A percentile compares a stretch with the other conserved stretches of the same genome.
phyloP scores from a whole-genome alignment of 768 basidiomycete species.

The Suillus paluster region DNA sequence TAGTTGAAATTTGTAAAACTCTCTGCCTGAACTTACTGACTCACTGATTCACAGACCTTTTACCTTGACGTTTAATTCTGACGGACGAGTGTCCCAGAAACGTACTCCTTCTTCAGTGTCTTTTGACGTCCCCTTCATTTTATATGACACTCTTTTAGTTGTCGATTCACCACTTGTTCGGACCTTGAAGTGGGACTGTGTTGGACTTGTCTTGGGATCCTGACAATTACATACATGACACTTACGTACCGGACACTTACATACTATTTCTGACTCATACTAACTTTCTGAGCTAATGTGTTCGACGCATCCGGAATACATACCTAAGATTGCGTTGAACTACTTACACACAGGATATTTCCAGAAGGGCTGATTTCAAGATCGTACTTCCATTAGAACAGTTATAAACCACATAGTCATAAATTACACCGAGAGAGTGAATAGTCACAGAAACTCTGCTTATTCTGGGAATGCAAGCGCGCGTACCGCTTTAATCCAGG shows the following conservation, averaged over 20 bases:
- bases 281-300: neutral
- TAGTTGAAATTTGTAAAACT: conserved; percentile 19
- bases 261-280: neutral
- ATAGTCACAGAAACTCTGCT: conserved; percentile 4
- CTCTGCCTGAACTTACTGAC: neutral
- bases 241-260: neutral
- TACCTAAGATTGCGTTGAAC: neutral
- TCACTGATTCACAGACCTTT: conserved; percentile 3
- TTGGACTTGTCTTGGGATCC: neutral
- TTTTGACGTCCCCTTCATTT: conserved; percentile 7
- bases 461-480: conserved; percentile 40
- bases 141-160: neutral
- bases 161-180: neutral
- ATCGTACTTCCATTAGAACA: neutral
- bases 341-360: neutral
- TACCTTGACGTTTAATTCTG: neutral
- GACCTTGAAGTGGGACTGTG: neutral
- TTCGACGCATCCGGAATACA: neutral
- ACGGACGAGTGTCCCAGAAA: neutral
- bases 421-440: neutral
- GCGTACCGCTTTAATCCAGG: conserved; percentile 47
- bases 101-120: neutral
- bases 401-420: neutral
- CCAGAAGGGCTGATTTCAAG: neutral
- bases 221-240: neutral